Conservation (phyloP, 805 yeast species). For the Metschnikowia kunwiensis region DNA sequence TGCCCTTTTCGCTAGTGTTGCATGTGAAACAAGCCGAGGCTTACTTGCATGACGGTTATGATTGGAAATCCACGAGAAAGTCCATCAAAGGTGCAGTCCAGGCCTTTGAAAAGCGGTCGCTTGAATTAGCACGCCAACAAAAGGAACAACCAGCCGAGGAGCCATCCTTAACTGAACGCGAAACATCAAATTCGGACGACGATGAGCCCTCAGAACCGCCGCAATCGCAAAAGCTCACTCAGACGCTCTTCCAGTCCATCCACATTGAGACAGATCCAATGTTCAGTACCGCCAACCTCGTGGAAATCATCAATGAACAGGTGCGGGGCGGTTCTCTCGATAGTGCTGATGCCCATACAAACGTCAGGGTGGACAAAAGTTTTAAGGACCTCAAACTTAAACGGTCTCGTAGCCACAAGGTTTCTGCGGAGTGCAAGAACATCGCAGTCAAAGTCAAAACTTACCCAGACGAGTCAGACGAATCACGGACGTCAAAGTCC, state of each 20-base stretch:
- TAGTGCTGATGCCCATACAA: constrained; percentile 16
- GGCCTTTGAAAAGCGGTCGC: neutral
- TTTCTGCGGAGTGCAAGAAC: constrained; percentile 53
- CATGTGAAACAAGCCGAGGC: constrained; percentile 41
- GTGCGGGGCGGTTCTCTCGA: constrained; percentile 23
- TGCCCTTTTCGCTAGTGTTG: constrained; percentile 29
- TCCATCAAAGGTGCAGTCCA: constrained; percentile 38
- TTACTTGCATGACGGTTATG: constrained; percentile 83
- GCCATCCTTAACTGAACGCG: neutral
- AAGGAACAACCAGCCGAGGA: neutral
- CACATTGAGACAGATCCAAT: constrained; percentile 59
- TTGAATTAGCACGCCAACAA: no score
- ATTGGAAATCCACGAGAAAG: constrained; percentile 77
- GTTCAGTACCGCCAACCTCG: constrained; percentile 43
- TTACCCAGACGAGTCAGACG: constrained; percentile 46
- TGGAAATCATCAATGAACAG: constrained; percentile 51
- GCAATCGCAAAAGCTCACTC: constrained; percentile 33
- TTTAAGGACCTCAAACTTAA: constrained; percentile 52
- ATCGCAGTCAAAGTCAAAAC: constrained; percentile 47
- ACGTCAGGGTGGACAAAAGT: constrained; percentile 31
- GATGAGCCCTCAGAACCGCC: constrained; percentile 12
- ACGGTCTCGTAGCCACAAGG: constrained; percentile 62
- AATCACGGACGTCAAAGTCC: constrained; percentile 31
- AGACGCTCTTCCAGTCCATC: constrained; percentile 74
- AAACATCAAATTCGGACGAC: neutral